Evolutionary conservation across 192 early-diverging fungal species (phyloP).

Genomic region (Coemansia sp.): DNA sequence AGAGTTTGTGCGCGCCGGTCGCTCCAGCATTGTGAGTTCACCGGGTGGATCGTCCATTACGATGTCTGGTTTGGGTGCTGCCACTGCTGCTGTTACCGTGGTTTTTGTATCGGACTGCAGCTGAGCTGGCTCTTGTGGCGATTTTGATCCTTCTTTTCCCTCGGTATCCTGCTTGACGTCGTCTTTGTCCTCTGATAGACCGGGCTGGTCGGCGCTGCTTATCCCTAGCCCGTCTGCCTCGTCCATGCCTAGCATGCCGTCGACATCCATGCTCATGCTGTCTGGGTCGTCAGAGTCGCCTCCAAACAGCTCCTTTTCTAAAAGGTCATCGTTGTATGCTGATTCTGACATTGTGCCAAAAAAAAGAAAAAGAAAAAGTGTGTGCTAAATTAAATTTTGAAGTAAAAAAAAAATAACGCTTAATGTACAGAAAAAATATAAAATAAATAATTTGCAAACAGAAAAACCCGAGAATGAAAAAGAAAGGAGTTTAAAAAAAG

Average conservation of each 20-base stretch:
- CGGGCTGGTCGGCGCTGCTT: slow-evolving; percentile 1
- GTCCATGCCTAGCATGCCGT: slow-evolving; percentile 41
- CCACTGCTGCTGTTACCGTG: not conserved
- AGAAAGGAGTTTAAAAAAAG: slow-evolving; percentile 4
- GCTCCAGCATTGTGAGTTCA: slow-evolving; percentile 22
- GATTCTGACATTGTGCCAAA: slow-evolving; percentile 35
- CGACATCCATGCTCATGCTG: slow-evolving; percentile 36
- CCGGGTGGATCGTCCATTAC: slow-evolving; percentile 46
- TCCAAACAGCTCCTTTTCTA: slow-evolving; percentile 56
- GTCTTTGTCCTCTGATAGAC: not conserved
- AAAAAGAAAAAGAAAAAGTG: slow-evolving; percentile 3
- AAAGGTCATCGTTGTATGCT: slow-evolving; percentile 42
- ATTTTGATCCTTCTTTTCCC: not conserved
- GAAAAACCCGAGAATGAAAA: slow-evolving; percentile 5
- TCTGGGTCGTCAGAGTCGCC: slow-evolving; percentile 44
- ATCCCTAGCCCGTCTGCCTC: slow-evolving; percentile 17
- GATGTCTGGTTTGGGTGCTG: slow-evolving; percentile 26
- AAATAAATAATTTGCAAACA: slow-evolving; percentile 1
- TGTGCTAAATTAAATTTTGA: not conserved
- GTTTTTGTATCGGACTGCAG: not conserved
- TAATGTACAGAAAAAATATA: not conserved
- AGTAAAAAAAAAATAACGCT: not conserved
- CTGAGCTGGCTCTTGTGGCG: not conserved
- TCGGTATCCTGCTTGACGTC: not conserved
- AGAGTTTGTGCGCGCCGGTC: slow-evolving; percentile 11